Evolutionary conservation across 345 rosid genomes (phyloP).

Genomic region (Aegle marmelos): DNA sequence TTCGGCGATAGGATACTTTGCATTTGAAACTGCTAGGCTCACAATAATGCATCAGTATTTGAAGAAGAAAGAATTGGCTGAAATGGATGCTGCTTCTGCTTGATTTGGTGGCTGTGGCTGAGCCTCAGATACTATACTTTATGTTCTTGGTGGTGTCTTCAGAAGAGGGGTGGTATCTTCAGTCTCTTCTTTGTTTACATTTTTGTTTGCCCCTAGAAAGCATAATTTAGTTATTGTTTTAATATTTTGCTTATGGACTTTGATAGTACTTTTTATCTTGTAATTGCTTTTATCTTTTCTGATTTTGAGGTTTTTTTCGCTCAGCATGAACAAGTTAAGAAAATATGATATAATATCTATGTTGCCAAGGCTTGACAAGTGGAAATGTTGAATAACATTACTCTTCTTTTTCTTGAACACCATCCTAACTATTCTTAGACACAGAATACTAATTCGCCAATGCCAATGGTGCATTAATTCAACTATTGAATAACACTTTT

Average conservation of each 20-base stretch:
- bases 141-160: slow-evolving; percentile 12
- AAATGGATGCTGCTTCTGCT: slow-evolving; percentile 26
- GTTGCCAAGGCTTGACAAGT: not conserved
- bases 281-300: not conserved
- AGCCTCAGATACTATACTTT: not conserved
- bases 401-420: not conserved
- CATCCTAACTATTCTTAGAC: not conserved
- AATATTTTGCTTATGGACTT: not conserved
- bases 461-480: not conserved
- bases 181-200: not conserved
- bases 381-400: not conserved
- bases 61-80: slow-evolving; percentile 53
- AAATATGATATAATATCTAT: not conserved
- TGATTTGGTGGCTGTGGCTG: slow-evolving; percentile 18
- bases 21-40: slow-evolving; percentile 91
- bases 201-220: not conserved
- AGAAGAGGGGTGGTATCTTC: slow-evolving; percentile 1
- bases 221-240: not conserved
- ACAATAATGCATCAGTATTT: slow-evolving; percentile 65
- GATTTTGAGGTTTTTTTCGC: not conserved
- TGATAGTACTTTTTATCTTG: not conserved
- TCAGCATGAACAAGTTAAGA: not conserved
- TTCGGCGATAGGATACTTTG: slow-evolving; percentile 86
- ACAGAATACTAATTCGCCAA: no score
- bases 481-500: not conserved